Percentiles rank a stretch among this genome's conserved stretches.
Conservation (phyloP, 2,329 filamentous ascomycete species). For the Fusarium phyllophilum region DNA sequence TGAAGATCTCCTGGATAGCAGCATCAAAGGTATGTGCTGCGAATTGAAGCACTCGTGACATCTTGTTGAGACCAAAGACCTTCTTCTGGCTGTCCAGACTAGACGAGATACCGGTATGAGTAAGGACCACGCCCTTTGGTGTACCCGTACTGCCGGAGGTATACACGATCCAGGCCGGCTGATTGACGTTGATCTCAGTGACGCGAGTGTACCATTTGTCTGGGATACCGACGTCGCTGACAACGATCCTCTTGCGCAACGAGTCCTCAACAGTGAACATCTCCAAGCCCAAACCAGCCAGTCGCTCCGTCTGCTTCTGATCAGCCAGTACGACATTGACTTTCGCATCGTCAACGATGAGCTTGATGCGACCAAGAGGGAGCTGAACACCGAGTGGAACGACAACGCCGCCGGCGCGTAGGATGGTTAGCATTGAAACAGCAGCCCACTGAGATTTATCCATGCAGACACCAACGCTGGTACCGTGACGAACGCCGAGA, state of each 20-base stretch:
- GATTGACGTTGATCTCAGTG: not conserved
- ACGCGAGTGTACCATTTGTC: not conserved
- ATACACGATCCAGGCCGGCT: not conserved
- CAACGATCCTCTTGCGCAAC: not conserved
- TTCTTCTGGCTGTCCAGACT: not conserved
- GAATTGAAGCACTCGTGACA: not conserved
- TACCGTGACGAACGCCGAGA: not conserved
- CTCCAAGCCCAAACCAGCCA: not conserved
- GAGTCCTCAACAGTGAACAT: not conserved
- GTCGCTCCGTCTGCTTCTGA: not conserved
- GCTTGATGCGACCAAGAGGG: not conserved
- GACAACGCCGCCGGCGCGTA: not conserved
- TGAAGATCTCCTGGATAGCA: not conserved
- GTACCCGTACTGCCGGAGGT: not conserved
- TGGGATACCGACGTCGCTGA: not conserved
- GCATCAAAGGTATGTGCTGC: not conserved
- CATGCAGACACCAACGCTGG: not conserved
- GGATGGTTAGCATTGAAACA: not conserved
- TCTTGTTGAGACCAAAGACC: not conserved
- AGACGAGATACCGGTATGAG: not conserved
- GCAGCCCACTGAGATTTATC: not conserved
- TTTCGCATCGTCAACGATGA: not conserved
- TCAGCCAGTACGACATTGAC: not conserved
- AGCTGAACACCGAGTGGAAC: not conserved
- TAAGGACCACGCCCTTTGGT: not conserved